phyloP scores from a whole-genome alignment of 78 protist species.

The Creolimax fragrantissima region DNA sequence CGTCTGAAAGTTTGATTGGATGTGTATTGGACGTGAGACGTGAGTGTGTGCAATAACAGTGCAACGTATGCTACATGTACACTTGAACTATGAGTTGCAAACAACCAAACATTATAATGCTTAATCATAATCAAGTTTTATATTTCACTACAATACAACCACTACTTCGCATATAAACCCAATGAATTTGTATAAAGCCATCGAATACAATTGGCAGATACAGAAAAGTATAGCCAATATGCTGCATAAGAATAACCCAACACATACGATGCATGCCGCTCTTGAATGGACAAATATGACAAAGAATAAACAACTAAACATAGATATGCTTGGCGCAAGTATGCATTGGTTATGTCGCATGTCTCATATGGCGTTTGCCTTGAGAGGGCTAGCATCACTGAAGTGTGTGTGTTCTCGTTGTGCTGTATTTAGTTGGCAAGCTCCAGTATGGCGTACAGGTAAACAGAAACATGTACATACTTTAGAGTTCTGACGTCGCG shows the following conservation, averaged over 20 bases:
- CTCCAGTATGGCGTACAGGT: not conserved
- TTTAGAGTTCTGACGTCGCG: not conserved
- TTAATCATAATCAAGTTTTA: not conserved
- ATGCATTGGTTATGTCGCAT: no score
- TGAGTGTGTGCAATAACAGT: not conserved
- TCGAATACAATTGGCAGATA: no score
- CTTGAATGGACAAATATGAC: no score
- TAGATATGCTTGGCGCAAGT: not conserved
- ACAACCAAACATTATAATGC: not conserved
- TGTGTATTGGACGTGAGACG: not conserved
- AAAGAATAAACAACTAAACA: no score
- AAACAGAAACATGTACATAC: not conserved
- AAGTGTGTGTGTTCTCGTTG: not conserved
- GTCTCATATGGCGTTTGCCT: no score
- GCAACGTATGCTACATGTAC: not conserved
- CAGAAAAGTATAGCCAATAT: no score
- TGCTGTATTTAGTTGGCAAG: not conserved
- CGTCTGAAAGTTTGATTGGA: no score
- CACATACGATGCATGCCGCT: no score
- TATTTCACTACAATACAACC: not conserved
- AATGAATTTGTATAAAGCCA: no score
- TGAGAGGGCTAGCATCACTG: no score
- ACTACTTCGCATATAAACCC: not conserved
- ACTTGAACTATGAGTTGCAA: not conserved
- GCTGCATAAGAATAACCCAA: no score